Evolutionary conservation across 257 asterid genomes (phyloP).

Genomic region (Parsonsia alboflavescens): DNA sequence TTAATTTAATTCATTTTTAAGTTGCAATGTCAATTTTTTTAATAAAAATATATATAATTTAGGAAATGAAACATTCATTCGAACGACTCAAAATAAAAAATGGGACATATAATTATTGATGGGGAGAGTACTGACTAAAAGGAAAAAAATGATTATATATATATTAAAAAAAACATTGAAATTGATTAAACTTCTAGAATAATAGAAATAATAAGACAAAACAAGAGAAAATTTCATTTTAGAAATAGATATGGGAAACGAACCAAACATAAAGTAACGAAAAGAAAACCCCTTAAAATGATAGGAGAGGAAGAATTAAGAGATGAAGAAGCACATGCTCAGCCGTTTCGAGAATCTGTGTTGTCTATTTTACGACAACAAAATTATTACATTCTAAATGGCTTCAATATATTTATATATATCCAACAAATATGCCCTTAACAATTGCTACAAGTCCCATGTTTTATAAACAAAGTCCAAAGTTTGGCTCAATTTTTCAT

Average conservation of each 20-base stretch:
- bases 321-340: constrained; percentile 2
- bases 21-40: no score
- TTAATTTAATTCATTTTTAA: no score
- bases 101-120: no score
- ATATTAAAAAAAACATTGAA: no score
- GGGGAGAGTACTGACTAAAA: no score
- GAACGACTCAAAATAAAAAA: no score
- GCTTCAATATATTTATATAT: not conserved
- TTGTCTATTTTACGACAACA: constrained; percentile 6
- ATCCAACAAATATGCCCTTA: constrained; percentile 17
- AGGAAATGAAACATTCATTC: no score
- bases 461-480: not conserved
- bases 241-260: not conserved
- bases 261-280: not conserved
- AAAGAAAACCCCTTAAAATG: not conserved
- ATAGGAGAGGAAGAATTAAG: not conserved
- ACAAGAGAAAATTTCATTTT: not conserved
- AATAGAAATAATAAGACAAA: no score
- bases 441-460: constrained; percentile 8
- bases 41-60: no score
- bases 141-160: no score
- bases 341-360: not conserved
- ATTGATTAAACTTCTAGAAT: no score
- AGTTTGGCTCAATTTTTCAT: not conserved
- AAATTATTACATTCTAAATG: constrained; percentile 2